Evolutionary conservation across 306 rosid species (phyloP).

Genomic region (Vigna mungo): DNA sequence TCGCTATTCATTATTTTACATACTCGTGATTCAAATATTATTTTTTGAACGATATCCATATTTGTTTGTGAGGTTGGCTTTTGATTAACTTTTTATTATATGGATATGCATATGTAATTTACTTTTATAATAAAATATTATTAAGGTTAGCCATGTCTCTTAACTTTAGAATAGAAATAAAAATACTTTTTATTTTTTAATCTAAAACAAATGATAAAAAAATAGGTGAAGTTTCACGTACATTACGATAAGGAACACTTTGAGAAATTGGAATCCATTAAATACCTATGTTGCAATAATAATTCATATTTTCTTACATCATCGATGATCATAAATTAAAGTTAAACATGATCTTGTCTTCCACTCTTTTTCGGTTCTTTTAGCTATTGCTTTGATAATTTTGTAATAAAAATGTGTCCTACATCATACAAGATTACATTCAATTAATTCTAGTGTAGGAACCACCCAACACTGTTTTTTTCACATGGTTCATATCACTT

Average conservation of each 20-base stretch:
- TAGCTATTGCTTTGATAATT: slow-evolving; percentile 40
- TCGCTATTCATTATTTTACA: no score
- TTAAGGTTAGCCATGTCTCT: background rate
- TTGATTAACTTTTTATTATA: background rate
- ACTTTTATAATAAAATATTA: background rate
- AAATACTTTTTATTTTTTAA: background rate
- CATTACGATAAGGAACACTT: slow-evolving; percentile 37
- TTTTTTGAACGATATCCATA: background rate
- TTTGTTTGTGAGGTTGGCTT: background rate
- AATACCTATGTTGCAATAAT: slow-evolving; percentile 6
- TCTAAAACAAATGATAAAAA: background rate
- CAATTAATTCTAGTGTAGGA: slow-evolving; percentile 45
- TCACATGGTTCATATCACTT: slow-evolving; percentile 54
- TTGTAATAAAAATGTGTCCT: slow-evolving; percentile 50
- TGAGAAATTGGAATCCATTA: slow-evolving; percentile 26
- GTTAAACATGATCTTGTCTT: slow-evolving; percentile 51
- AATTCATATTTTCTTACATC: slow-evolving; percentile 43
- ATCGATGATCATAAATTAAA: slow-evolving; percentile 46
- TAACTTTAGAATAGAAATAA: background rate
- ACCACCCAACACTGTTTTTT: slow-evolving; percentile 45
- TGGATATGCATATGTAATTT: background rate
- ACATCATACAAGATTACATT: slow-evolving; percentile 39
- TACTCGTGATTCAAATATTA: background rate
- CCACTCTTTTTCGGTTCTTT: slow-evolving; percentile 47
- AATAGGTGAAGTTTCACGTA: background rate